phyloP scores from a whole-genome alignment of 768 basidiomycete genomes.

The Mycena vulgaris region DNA sequence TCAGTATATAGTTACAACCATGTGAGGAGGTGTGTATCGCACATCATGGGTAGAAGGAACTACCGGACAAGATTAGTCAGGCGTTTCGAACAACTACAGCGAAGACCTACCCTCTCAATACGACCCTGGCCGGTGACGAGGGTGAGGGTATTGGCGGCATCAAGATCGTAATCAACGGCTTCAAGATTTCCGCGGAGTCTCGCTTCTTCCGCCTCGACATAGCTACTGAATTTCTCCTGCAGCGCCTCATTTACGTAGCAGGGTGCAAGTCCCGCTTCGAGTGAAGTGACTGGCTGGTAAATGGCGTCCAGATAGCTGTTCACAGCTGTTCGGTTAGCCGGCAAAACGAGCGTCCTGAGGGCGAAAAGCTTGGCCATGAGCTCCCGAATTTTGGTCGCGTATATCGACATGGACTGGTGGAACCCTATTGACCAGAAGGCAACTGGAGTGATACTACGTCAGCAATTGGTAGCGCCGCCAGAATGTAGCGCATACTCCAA shows the following conservation, averaged over 20 bases:
- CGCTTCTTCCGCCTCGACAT: slow-evolving; percentile 44
- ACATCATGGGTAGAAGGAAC: slow-evolving; percentile 52
- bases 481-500: no score
- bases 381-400: slow-evolving; percentile 37
- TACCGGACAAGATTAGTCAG: background rate
- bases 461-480: no score
- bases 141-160: slow-evolving; percentile 44
- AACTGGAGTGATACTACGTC: slow-evolving; percentile 44
- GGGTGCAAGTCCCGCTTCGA: slow-evolving; percentile 36
- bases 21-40: no score
- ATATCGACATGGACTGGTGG: slow-evolving; percentile 37
- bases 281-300: slow-evolving; percentile 30
- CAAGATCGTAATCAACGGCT: slow-evolving; percentile 47
- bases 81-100: background rate
- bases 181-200: slow-evolving; percentile 45
- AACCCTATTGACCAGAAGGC: slow-evolving; percentile 52
- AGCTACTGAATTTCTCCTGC: slow-evolving; percentile 42
- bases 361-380: slow-evolving; percentile 42
- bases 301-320: slow-evolving; percentile 44
- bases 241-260: slow-evolving; percentile 41
- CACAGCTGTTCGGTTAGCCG: slow-evolving; percentile 43
- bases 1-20: background rate
- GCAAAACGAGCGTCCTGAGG: slow-evolving; percentile 37
- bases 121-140: slow-evolving; percentile 50
- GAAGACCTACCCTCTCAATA: slow-evolving; percentile 47